Percentiles rank a stretch among this genome's conserved stretches.
These are phyloP conservation scores for Aspergillus aculeatus DNA, from an alignment of 2,329 filamentous ascomycete genomes.

Conservation along the genomic window DNA sequence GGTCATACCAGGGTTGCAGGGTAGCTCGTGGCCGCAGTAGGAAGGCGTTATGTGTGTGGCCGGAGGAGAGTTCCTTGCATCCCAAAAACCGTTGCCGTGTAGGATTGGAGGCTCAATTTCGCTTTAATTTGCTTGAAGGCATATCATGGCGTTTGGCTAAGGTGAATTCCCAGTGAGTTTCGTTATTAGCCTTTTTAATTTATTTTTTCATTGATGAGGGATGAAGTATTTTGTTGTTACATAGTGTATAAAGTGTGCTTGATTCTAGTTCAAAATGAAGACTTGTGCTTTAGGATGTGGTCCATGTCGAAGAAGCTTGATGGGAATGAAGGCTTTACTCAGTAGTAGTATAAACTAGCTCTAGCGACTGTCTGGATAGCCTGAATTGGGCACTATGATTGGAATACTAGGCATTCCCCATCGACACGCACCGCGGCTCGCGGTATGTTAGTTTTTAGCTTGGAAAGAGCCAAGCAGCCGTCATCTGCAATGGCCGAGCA, in stretches of 20 bases:
- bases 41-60: neutral
- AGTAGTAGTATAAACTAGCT: too few relatives aligned
- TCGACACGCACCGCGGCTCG: neutral
- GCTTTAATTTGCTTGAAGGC: conserved; percentile 18
- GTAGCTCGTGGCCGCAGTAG: neutral
- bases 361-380: too few relatives aligned
- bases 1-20: neutral
- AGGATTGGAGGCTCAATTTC: conserved; percentile 11
- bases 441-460: neutral
- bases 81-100: conserved; percentile 6
- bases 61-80: neutral
- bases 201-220: conserved; percentile 8
- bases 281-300: neutral
- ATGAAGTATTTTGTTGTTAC: conserved; percentile 6
- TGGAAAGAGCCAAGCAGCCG: neutral
- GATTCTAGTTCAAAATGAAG: neutral
- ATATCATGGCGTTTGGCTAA: conserved; percentile 23
- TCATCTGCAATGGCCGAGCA: too few relatives aligned
- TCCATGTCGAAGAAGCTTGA: neutral
- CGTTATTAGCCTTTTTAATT: conserved; percentile 3
- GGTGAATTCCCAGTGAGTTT: conserved; percentile 10
- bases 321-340: too few relatives aligned
- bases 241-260: conserved; percentile 7
- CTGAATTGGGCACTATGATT: too few relatives aligned
- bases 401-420: too few relatives aligned